Evolutionary conservation across 805 yeast species (phyloP).

Genomic region (Blastobotrys robertii): DNA sequence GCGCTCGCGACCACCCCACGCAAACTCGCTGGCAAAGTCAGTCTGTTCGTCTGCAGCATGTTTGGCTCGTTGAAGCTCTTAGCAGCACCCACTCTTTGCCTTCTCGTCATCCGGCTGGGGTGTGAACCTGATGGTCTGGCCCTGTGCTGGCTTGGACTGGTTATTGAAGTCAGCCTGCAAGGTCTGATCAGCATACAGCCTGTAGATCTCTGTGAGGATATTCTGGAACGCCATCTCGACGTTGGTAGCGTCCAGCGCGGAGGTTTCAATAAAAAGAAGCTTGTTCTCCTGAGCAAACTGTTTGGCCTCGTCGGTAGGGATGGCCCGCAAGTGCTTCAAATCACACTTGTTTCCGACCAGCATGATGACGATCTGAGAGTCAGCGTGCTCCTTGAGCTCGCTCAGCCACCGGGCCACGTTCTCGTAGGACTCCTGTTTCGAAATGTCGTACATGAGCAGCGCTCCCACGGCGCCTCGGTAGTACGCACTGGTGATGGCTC

Average conservation of each 20-base stretch:
- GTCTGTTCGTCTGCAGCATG: no score
- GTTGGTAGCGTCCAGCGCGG: constrained; percentile 82
- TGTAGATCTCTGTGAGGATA: constrained; percentile 84
- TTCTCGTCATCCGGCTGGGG: constrained; percentile 85
- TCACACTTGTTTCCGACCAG: constrained; percentile 96
- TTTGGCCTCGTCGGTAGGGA: constrained; percentile 95
- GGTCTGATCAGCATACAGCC: constrained; percentile 91
- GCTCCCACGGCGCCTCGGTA: constrained; percentile 99
- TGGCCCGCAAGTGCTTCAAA: constrained; percentile 86
- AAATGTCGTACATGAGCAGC: constrained; percentile 85
- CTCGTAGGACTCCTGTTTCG: constrained; percentile 87
- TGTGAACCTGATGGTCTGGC: constrained; percentile 86
- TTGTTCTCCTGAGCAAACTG: constrained; percentile 87
- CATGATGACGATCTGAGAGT: constrained; percentile 91
- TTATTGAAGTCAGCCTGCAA: constrained; percentile 64
- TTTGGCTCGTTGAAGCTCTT: no score
- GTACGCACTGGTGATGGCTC: constrained; percentile 96
- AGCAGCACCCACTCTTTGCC: constrained; percentile 19
- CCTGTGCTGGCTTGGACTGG: constrained; percentile 60
- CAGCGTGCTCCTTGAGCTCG: constrained; percentile 94
- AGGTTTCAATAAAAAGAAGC: constrained; percentile 88
- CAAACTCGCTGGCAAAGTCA: no score
- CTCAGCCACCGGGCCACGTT: constrained; percentile 86
- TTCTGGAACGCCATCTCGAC: constrained; percentile 93
- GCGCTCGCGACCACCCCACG: no score